These are phyloP conservation scores for Coniochaeta hoffmannii DNA, from an alignment of 2,329 filamentous ascomycete species.

Conservation along the genomic window DNA sequence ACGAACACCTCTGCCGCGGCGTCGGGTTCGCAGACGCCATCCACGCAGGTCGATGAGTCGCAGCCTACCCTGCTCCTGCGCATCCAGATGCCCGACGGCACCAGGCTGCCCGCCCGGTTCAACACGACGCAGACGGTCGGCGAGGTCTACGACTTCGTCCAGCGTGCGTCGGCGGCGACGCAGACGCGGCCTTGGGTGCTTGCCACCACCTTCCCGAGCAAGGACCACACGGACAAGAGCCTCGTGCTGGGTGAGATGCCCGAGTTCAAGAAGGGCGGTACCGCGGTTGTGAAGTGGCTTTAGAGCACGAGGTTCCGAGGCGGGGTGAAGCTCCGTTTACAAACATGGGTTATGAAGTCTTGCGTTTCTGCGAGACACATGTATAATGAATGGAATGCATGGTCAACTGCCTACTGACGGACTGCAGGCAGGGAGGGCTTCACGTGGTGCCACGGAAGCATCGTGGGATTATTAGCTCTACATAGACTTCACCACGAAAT, in stretches of 20 bases:
- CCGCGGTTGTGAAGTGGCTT: constrained; percentile 55
- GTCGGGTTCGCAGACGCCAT: constrained; percentile 23
- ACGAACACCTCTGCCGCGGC: constrained; percentile 17
- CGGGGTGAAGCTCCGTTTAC: not conserved
- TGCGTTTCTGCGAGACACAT: not conserved
- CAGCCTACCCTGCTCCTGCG: constrained; percentile 64
- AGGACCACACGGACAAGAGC: constrained; percentile 65
- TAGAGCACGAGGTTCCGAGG: constrained; percentile 10
- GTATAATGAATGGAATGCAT: not conserved
- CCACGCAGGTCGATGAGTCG: constrained; percentile 49
- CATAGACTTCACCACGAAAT: not conserved
- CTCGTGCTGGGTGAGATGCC: constrained; percentile 50
- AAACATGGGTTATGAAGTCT: not conserved
- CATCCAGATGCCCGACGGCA: constrained; percentile 72
- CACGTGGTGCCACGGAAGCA: no score
- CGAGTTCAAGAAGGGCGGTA: constrained; percentile 60
- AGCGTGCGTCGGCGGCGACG: constrained; percentile 52
- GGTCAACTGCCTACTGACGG: no score
- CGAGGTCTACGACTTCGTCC: constrained; percentile 70
- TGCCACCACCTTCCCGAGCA: constrained; percentile 77
- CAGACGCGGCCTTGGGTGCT: constrained; percentile 60
- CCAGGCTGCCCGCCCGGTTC: constrained; percentile 70
- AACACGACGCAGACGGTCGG: constrained; percentile 72
- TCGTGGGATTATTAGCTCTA: not conserved
- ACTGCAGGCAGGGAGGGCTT: no score